Base-by-base conservation (phyloP, 768 basidiomycete species). In the Rhodotorula paludigena region DNA sequence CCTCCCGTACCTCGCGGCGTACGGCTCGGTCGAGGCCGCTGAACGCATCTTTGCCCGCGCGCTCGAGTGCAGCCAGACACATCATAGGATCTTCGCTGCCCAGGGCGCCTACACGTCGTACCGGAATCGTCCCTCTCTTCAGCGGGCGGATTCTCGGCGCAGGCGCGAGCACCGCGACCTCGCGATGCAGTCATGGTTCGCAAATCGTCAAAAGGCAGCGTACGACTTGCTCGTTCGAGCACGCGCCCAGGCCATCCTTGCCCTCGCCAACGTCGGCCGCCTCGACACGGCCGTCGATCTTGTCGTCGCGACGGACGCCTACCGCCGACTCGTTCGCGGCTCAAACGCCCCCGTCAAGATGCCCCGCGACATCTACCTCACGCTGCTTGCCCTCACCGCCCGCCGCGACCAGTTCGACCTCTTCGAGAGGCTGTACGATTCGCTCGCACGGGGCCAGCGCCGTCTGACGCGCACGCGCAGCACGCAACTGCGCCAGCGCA, bases 321-420 rank as follows among this genome's bases (percentile, higher is more conserved):
- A n/a, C n/a, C n/a, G 9, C 45, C 55, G n/a, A n/a, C 5, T 30
- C 41, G 30, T 41, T 18, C 36, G 25, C 38, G 1, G 6, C 33
- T 49, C 59, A 18, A 39, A 20, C 23, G 12, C 20, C 28, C 52
- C 28, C 32, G 33, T 53, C 52, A 53, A 53, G 35, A 5, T 53
- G 33, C 8, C 16, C 21, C 5, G 38, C n/a, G 38, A 16, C 2
- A 14, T 16, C 35, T 56, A 55, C 35, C 45, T 60, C 45, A 20
- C 3, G 21, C 33, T 64, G 10, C 47, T 69, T 18, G 42, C 30
- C 5, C 61, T 38, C 16, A 21, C 53, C 32, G 42, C 42, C 18
- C 25, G 6, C 1, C 41, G 30, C 15, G 33, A 63, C 42, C 20
- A 52, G 28, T 68, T 59, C 52, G 61, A 53, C 45, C 57, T 68